Percentiles rank a stretch among this genome's conserved stretches.
Conservation (phyloP, 192 early-diverging fungal species). For the Gonapodya sp. region DNA sequence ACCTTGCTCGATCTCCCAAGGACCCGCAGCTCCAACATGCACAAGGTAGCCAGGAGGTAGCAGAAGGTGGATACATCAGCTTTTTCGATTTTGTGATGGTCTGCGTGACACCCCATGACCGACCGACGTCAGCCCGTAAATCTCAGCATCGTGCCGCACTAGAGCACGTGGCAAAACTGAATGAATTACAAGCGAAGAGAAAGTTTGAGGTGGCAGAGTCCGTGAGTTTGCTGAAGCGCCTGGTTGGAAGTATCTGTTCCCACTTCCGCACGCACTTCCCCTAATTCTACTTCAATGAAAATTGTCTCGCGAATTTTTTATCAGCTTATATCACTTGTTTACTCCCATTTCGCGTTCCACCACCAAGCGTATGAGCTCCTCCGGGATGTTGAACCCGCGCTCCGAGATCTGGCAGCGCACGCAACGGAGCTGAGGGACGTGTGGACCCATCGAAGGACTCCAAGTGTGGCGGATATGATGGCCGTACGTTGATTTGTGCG, state of each 20-base stretch:
- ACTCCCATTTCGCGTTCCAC: constrained; percentile 70
- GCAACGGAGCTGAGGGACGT: constrained; percentile 1
- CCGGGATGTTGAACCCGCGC: constrained; percentile 69
- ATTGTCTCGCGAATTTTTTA: no score
- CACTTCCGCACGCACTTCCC: no score
- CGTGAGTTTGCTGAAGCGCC: background rate
- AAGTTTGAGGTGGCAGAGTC: constrained; percentile 55
- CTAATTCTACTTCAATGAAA: no score
- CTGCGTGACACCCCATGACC: background rate
- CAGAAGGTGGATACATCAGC: background rate
- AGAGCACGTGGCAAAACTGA: constrained; percentile 58
- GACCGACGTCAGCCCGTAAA: constrained; percentile 43
- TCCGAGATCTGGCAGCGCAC: constrained; percentile 57
- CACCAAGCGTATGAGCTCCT: constrained; percentile 74
- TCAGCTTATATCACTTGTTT: constrained; percentile 67
- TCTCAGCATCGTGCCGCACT: constrained; percentile 50
- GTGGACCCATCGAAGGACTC: background rate
- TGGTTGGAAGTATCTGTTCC: constrained; percentile 8
- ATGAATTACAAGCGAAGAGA: constrained; percentile 61
- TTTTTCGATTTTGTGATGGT: background rate
- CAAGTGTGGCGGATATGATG: background rate
- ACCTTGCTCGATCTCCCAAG: background rate
- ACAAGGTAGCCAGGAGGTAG: background rate
- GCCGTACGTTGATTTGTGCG: background rate
- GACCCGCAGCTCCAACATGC: background rate